Percentiles rank a stretch among this genome's conserved stretches.
These are phyloP conservation scores for Globisporangium rhizosaccharum DNA, from an alignment of 352 stramenopile genomes.

Conservation along the genomic window DNA sequence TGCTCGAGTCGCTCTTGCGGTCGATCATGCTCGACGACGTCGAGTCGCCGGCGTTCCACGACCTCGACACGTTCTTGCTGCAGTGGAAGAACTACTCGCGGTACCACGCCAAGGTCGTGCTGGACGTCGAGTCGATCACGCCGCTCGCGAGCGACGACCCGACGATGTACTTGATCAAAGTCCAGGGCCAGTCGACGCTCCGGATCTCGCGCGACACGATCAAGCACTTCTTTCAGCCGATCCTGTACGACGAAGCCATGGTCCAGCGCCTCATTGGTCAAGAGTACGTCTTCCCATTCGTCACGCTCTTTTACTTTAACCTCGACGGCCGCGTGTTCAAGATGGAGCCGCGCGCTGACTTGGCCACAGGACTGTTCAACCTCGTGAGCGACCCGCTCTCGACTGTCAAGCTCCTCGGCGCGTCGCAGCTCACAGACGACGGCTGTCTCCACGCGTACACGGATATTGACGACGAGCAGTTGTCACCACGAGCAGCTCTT, in stretches of 20 bases:
- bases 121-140: slow-evolving; percentile 30
- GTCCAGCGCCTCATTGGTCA: slow-evolving; percentile 60
- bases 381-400: slow-evolving; percentile 48
- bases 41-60: slow-evolving; percentile 39
- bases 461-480: slow-evolving; percentile 7
- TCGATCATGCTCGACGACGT: slow-evolving; percentile 46
- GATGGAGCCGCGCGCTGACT: slow-evolving; percentile 44
- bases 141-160: slow-evolving; percentile 28
- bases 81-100: slow-evolving; percentile 63
- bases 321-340: slow-evolving; percentile 39
- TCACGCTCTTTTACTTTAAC: slow-evolving; percentile 52
- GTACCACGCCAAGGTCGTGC: slow-evolving; percentile 41
- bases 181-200: slow-evolving; percentile 33
- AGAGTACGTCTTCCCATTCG: slow-evolving; percentile 50
- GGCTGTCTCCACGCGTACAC: slow-evolving; percentile 50
- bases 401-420: slow-evolving; percentile 46
- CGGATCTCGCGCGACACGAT: slow-evolving; percentile 61
- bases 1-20: slow-evolving; percentile 34
- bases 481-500: background rate
- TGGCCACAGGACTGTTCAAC: slow-evolving; percentile 43
- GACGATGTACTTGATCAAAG: slow-evolving; percentile 33
- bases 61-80: slow-evolving; percentile 44
- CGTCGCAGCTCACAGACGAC: slow-evolving; percentile 45
- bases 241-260: slow-evolving; percentile 48
- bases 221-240: slow-evolving; percentile 52